These are phyloP conservation scores for Barnettozyma sucrosica DNA, from an alignment of 805 yeast genomes.

Conservation along the genomic window DNA sequence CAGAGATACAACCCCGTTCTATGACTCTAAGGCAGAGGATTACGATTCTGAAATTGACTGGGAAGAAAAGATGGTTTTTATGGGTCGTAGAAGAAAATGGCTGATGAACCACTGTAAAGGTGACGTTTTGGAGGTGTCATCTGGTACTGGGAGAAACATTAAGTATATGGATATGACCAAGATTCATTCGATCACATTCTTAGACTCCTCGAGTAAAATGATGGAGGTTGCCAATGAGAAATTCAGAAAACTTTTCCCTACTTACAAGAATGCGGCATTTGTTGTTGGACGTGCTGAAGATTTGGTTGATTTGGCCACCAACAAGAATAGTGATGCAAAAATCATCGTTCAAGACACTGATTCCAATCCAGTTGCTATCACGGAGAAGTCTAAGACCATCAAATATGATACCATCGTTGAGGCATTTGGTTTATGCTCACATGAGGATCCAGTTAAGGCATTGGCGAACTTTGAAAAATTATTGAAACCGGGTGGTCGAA, in stretches of 20 bases:
- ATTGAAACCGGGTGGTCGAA: conserved; percentile 85
- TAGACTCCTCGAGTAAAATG: conserved; percentile 85
- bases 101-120: conserved; percentile 73
- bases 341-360: conserved; percentile 22
- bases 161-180: conserved; percentile 58
- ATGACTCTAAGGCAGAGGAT: conserved; percentile 68
- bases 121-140: conserved; percentile 89
- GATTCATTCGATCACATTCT: conserved; percentile 70
- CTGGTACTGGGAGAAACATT: conserved; percentile 94
- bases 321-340: conserved; percentile 15
- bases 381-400: conserved; percentile 30
- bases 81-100: conserved; percentile 67
- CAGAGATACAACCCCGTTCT: conserved; percentile 75
- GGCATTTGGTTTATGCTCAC: conserved; percentile 94
- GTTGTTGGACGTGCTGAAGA: conserved; percentile 90
- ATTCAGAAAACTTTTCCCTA: conserved; percentile 62
- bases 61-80: conserved; percentile 40
- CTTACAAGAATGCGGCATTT: conserved; percentile 68
- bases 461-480: conserved; percentile 65
- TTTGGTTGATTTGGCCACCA: conserved; percentile 49
- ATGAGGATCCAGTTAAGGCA: conserved; percentile 84
- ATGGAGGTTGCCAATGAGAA: conserved; percentile 71
- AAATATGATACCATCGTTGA: conserved; percentile 90
- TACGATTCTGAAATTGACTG: conserved; percentile 74
- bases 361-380: conserved; percentile 20